These are phyloP conservation scores for Patellaria atrata DNA, from an alignment of 495 filamentous ascomycete genomes.

Conservation along the genomic window DNA sequence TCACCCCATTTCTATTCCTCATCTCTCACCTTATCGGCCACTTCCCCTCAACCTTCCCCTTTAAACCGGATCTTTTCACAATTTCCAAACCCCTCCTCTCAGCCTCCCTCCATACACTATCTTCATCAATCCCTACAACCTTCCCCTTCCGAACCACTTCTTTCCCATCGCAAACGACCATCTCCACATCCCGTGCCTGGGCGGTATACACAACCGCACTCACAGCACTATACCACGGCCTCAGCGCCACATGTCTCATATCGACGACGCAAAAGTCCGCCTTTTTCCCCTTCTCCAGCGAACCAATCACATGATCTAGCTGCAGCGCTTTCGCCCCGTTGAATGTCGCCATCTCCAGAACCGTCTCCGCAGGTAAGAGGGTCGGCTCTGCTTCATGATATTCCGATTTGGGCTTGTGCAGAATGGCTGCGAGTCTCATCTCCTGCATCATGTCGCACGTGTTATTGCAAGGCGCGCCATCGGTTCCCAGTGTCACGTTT, in stretches of 20 bases:
- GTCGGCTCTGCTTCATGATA: too few species aligned
- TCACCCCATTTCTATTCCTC: too few species aligned
- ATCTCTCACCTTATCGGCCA: constrained; percentile 30
- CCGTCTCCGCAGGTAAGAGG: constrained; percentile 32
- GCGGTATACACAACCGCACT: constrained; percentile 36
- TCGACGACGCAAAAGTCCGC: constrained; percentile 35
- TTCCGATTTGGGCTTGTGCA: constrained; percentile 34
- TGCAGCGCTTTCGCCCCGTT: constrained; percentile 37
- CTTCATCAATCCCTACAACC: constrained; percentile 16
- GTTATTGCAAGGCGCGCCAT: constrained; percentile 40
- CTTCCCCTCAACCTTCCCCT: constrained; percentile 25
- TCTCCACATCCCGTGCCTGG: constrained; percentile 35
- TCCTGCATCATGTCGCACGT: constrained; percentile 37
- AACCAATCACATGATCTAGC: constrained; percentile 31
- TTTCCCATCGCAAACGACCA: constrained; percentile 35
- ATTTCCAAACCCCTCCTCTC: constrained; percentile 27
- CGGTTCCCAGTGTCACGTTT: constrained; percentile 34
- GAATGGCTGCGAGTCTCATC: constrained; percentile 37
- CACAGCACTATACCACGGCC: constrained; percentile 31
- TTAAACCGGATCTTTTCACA: constrained; percentile 30
- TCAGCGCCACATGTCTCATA: constrained; percentile 27
- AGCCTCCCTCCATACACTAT: constrained; percentile 10
- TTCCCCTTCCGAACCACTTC: constrained; percentile 29
- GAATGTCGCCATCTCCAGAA: constrained; percentile 40
- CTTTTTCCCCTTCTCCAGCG: constrained; percentile 40